Conservation (phyloP, 371 early-diverging fungal genomes). For the Blakeslea trispora region DNA sequence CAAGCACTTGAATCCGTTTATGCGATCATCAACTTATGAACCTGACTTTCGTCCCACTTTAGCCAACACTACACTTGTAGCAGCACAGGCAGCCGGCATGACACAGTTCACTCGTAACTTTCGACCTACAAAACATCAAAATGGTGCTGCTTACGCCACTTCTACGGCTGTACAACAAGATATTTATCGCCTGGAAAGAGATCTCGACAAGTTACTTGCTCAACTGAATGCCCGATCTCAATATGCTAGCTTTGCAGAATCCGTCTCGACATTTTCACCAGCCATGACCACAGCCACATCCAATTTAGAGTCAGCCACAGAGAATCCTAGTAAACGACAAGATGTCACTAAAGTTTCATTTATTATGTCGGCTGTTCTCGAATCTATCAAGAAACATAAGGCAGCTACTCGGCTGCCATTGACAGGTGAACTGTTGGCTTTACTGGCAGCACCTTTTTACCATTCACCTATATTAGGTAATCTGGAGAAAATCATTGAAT, state of each 20-base stretch:
- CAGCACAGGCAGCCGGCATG: constrained; percentile 36
- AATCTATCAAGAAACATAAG: constrained; percentile 37
- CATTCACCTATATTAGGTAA: constrained; percentile 31
- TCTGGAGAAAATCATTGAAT: neutral
- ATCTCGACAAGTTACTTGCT: constrained; percentile 36
- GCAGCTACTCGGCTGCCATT: constrained; percentile 42
- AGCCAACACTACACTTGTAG: constrained; percentile 27
- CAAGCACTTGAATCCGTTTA: constrained; percentile 15
- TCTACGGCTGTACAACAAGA: constrained; percentile 51
- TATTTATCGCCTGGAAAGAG: constrained; percentile 45
- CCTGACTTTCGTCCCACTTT: constrained; percentile 7
- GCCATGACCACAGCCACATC: neutral
- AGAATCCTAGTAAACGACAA: neutral
- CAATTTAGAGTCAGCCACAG: neutral
- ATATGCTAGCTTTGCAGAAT: constrained; percentile 27
- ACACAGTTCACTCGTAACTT: constrained; percentile 27
- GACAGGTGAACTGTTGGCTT: constrained; percentile 33
- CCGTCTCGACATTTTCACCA: neutral
- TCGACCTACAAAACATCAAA: constrained; percentile 22
- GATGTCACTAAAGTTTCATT: constrained; percentile 19
- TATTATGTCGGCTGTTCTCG: constrained; percentile 27
- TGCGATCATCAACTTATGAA: constrained; percentile 11
- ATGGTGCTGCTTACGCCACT: constrained; percentile 34
- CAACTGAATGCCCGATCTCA: constrained; percentile 19
- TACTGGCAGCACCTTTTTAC: constrained; percentile 40